phyloP scores from a whole-genome alignment of 768 basidiomycete genomes.

The Macrolepiota dolichaula region DNA sequence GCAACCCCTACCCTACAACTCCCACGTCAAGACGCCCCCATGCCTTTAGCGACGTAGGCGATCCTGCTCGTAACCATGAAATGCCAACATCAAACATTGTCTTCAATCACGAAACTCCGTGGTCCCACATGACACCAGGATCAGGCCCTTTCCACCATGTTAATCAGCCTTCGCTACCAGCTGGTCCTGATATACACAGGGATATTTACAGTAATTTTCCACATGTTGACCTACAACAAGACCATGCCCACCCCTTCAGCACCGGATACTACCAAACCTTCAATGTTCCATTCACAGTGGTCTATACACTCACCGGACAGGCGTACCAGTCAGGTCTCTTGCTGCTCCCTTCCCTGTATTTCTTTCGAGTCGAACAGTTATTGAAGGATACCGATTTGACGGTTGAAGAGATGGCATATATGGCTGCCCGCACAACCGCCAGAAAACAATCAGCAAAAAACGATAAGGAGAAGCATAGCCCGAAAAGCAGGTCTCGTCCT shows the following conservation, averaged over 20 bases:
- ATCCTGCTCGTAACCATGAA: not conserved
- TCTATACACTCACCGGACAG: not conserved
- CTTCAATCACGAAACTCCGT: not conserved
- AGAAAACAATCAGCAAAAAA: not conserved
- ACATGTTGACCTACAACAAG: not conserved
- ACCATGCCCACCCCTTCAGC: not conserved
- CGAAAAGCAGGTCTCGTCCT: not conserved
- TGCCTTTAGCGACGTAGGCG: not conserved
- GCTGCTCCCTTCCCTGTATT: not conserved
- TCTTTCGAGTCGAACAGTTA: not conserved
- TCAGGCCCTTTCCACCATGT: not conserved
- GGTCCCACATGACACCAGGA: not conserved
- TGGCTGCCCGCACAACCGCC: not conserved
- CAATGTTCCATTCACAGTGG: not conserved
- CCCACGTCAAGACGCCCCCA: not conserved
- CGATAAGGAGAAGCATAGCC: not conserved
- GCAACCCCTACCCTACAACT: not conserved
- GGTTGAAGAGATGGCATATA: not conserved
- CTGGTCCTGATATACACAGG: not conserved
- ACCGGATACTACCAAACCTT: not conserved
- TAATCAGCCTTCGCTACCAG: not conserved
- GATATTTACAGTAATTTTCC: no score
- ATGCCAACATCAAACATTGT: not conserved
- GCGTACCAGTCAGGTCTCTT: not conserved
- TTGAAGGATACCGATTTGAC: not conserved